phyloP scores from a whole-genome alignment of 2,329 filamentous ascomycete genomes.

The Ophiostoma piceae region DNA sequence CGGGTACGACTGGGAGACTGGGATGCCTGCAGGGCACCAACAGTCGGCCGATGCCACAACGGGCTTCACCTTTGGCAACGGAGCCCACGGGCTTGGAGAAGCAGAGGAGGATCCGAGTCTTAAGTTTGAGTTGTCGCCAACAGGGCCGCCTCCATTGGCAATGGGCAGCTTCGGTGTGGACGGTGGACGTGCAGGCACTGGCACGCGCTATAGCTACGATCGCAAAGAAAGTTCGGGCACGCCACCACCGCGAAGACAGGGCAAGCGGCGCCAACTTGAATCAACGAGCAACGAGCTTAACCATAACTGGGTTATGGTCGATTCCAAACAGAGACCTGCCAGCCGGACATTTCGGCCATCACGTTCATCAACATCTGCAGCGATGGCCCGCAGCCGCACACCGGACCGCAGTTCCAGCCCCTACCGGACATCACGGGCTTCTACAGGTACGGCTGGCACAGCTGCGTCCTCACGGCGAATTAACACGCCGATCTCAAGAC shows the following conservation, averaged over 20 bases:
- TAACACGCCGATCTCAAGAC: slow-evolving; percentile 39
- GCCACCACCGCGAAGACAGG: slow-evolving; percentile 37
- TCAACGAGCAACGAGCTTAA: slow-evolving; percentile 52
- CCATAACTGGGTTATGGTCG: slow-evolving; percentile 67
- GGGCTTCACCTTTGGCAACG: neutral
- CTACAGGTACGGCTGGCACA: slow-evolving; percentile 30
- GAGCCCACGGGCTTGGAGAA: neutral
- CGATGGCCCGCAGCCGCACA: neutral
- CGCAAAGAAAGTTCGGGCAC: neutral
- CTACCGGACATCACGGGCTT: slow-evolving; percentile 4
- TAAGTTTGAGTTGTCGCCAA: neutral
- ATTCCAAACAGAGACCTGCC: slow-evolving; percentile 32
- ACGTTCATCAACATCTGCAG: neutral
- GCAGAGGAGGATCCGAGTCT: neutral
- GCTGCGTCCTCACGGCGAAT: slow-evolving; percentile 41
- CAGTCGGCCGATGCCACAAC: neutral
- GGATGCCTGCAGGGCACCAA: slow-evolving; percentile 28
- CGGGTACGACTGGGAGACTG: slow-evolving; percentile 50
- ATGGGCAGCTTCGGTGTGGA: neutral
- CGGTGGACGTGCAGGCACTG: neutral
- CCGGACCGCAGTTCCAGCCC: slow-evolving; percentile 23
- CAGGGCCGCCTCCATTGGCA: neutral
- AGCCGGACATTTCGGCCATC: neutral
- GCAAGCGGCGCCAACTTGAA: slow-evolving; percentile 52
- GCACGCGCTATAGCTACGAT: neutral